A percentile compares a stretch with the other conserved stretches of the same genome.
Conservation (phyloP, 768 basidiomycete species). For the Leccinum uliginosum region DNA sequence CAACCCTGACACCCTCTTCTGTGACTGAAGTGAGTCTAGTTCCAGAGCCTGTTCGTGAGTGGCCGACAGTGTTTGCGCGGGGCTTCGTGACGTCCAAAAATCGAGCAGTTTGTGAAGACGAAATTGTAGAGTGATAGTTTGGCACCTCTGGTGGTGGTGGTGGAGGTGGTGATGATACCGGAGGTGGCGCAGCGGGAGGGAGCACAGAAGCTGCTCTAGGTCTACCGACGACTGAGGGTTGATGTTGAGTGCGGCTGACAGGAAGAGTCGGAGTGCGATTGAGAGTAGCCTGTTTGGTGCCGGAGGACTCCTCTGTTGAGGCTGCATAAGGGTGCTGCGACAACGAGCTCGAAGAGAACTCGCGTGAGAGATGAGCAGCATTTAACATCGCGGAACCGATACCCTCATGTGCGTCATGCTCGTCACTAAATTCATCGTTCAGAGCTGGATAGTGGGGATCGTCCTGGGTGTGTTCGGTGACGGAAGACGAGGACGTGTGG, state of each 20-base stretch:
- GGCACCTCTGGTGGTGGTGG: conserved; percentile 47
- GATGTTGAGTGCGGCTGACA: conserved; percentile 25
- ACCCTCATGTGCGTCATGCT: conserved; percentile 38
- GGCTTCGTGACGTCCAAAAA: conserved; percentile 37
- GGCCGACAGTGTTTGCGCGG: conserved; percentile 48
- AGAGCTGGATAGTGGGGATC: conserved; percentile 24
- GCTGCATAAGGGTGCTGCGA: conserved; percentile 50
- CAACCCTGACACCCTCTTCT: conserved; percentile 49
- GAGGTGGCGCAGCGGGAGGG: conserved; percentile 64
- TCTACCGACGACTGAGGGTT: conserved; percentile 30
- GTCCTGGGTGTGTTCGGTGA: conserved; percentile 36
- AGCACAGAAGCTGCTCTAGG: conserved; percentile 56
- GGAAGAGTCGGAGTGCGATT: conserved; percentile 36
- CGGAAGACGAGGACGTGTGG: conserved; percentile 45
- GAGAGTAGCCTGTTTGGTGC: conserved; percentile 16
- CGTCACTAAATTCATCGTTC: conserved; percentile 25
- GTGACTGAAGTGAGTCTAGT: conserved; percentile 55
- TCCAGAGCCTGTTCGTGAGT: conserved; percentile 53
- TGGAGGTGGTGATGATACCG: conserved; percentile 55
- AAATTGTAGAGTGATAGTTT: conserved; percentile 25
- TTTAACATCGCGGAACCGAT: conserved; percentile 45
- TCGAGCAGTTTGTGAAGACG: conserved; percentile 29
- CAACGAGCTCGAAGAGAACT: conserved; percentile 22
- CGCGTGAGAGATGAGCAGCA: conserved; percentile 27
- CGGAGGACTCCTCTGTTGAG: conserved; percentile 36